Evolutionary conservation across 139 green algal genomes (phyloP).

Genomic region (Ulvella scutata): DNA sequence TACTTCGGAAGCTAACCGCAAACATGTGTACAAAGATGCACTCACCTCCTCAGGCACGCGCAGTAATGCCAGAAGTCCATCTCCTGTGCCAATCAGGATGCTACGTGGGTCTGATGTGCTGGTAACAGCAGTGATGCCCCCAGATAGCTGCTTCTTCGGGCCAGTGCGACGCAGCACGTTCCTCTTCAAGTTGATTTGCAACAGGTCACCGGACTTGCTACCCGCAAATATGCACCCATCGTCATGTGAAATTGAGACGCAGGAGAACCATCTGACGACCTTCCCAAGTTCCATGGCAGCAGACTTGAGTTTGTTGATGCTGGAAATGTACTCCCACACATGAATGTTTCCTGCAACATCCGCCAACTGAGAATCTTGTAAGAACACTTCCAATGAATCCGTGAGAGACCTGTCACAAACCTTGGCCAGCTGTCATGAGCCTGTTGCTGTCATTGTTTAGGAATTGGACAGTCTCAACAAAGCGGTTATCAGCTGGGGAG

Average conservation of each 20-base stretch:
- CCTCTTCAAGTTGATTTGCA: slow-evolving; percentile 20
- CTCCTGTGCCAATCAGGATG: slow-evolving; percentile 41
- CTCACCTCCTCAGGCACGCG: slow-evolving; percentile 4
- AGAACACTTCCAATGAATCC: background rate
- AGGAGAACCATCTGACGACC: slow-evolving; percentile 43
- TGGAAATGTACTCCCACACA: slow-evolving; percentile 47
- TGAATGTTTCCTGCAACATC: slow-evolving; percentile 7
- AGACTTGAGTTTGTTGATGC: slow-evolving; percentile 52
- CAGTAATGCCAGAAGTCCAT: slow-evolving; percentile 30
- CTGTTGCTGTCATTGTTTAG: slow-evolving; percentile 44
- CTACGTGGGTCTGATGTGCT: slow-evolving; percentile 20
- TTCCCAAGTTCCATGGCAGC: slow-evolving; percentile 47
- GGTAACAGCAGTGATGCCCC: background rate
- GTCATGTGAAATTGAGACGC: slow-evolving; percentile 32
- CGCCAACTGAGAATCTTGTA: background rate
- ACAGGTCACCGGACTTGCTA: slow-evolving; percentile 56
- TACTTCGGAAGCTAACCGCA: background rate
- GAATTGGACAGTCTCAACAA: slow-evolving; percentile 50
- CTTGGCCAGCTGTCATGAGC: slow-evolving; percentile 51
- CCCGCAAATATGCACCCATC: slow-evolving; percentile 58
- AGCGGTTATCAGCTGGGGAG: slow-evolving; percentile 42
- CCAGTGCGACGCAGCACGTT: background rate
- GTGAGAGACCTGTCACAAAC: background rate
- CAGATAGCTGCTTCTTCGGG: background rate
- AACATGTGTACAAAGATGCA: background rate